phyloP scores from a whole-genome alignment of 2,329 filamentous ascomycete species.

The Phaeosphaeriaceae sp. region DNA sequence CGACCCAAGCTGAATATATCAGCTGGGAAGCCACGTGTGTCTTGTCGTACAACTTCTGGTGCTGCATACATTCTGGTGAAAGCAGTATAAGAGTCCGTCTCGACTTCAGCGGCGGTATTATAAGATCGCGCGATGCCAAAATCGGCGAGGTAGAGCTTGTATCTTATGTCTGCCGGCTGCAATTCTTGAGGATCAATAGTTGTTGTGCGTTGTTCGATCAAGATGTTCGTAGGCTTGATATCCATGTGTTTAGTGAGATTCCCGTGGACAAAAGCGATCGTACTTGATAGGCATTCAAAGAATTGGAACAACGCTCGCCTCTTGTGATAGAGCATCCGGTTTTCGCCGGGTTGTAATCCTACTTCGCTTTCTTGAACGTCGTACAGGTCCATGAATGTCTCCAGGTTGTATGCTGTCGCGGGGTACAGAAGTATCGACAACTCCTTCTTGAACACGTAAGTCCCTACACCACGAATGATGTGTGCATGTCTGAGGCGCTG shows the following conservation, averaged over 20 bases:
- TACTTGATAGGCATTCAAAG: background rate
- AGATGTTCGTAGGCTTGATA: conserved; percentile 25
- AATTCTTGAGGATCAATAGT: no score
- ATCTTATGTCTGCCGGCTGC: background rate
- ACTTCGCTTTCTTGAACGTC: background rate
- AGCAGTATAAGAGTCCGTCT: background rate
- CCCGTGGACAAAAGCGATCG: conserved; percentile 14
- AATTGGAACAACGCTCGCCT: conserved; percentile 13
- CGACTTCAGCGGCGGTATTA: background rate
- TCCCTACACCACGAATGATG: background rate
- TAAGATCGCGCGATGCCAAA: background rate
- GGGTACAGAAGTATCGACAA: background rate
- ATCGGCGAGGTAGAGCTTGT: conserved; percentile 1
- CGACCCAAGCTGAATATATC: background rate
- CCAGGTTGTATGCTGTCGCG: background rate
- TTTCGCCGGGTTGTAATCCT: no score
- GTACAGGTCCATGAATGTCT: background rate
- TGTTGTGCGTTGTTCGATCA: background rate
- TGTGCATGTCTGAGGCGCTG: background rate
- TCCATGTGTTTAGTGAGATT: conserved; percentile 31
- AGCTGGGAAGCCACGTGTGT: background rate
- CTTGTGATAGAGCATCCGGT: conserved; percentile 14
- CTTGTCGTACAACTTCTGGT: conserved; percentile 6
- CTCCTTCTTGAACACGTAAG: background rate
- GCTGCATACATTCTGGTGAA: conserved; percentile 10